Percentiles rank a stretch among this genome's conserved stretches.
Evolutionary conservation across 257 asterid species (phyloP).

Genomic region (Nicotiana paniculata): DNA sequence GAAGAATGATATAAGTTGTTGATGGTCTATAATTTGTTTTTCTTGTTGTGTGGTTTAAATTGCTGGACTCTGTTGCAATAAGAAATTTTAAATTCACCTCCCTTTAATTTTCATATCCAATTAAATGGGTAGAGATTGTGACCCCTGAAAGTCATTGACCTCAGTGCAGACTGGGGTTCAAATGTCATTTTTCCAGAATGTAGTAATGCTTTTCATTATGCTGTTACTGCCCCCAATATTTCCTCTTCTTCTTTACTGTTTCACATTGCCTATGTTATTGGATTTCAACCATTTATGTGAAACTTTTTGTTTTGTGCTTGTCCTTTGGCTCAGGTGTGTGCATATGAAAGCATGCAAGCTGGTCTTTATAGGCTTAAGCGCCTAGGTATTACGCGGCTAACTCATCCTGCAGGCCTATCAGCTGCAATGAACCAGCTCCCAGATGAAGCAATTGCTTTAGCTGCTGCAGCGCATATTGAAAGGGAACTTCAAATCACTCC

Average conservation of each 20-base stretch:
- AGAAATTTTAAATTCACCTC: neutral
- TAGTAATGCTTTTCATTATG: neutral
- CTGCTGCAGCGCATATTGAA: conserved; percentile 98
- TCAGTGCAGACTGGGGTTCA: neutral
- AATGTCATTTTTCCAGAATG: neutral
- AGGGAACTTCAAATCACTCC: conserved; percentile 99
- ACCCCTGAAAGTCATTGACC: conserved; percentile 4
- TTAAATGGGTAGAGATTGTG: neutral
- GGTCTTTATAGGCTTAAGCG: conserved; percentile 88
- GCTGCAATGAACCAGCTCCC: conserved; percentile 99
- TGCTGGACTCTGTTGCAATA: conserved; percentile 1
- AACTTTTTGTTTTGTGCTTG: neutral
- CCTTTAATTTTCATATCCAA: neutral
- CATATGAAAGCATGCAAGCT: conserved; percentile 99
- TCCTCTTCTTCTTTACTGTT: conserved; percentile 1
- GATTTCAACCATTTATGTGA: conserved; percentile 1
- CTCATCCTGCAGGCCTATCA: conserved; percentile 72
- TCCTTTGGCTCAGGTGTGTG: conserved; percentile 58
- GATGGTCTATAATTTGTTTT: neutral
- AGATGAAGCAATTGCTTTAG: conserved; percentile 95
- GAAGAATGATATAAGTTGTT: neutral
- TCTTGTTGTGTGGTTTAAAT: conserved; percentile 2
- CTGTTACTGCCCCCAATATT: neutral
- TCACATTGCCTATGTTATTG: neutral
- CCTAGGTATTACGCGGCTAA: conserved; percentile 81